Conservation (phyloP, 306 rosid genomes). For the Chamaecrista fasciculata region DNA sequence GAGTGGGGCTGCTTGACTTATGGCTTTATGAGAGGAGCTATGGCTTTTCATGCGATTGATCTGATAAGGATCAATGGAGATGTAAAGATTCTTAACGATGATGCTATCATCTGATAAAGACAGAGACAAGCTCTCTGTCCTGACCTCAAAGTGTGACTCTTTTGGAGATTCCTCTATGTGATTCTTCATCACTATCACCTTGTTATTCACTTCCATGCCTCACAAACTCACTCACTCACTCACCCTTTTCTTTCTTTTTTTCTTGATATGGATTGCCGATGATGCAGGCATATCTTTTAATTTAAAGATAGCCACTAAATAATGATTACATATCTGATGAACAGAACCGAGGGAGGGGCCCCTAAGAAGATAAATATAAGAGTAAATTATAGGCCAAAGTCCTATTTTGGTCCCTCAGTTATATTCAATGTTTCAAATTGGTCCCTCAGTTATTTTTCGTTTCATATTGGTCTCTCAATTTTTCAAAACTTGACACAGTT, state of each 20-base stretch:
- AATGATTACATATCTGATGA: too few relatives aligned
- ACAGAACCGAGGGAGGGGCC: too few relatives aligned
- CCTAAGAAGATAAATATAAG: too few relatives aligned
- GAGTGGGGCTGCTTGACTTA: conserved; percentile 32
- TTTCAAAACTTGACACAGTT: too few relatives aligned
- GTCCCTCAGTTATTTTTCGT: too few relatives aligned
- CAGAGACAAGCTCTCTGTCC: conserved; percentile 29
- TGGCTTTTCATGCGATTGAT: conserved; percentile 57
- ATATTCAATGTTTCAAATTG: too few relatives aligned
- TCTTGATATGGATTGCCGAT: too few relatives aligned
- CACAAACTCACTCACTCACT: neutral
- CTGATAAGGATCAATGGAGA: conserved; percentile 67
- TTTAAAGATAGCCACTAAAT: too few relatives aligned
- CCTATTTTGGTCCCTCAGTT: too few relatives aligned
- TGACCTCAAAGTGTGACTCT: conserved; percentile 56
- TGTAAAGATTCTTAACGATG: conserved; percentile 53
- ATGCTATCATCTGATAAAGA: conserved; percentile 42
- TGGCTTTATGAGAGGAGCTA: conserved; percentile 44
- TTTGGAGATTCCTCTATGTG: conserved; percentile 47
- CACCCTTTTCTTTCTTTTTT: neutral
- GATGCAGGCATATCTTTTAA: too few relatives aligned
- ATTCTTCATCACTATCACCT: conserved; percentile 35
- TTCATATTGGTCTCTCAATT: too few relatives aligned
- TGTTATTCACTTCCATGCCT: conserved; percentile 60
- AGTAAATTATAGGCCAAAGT: too few relatives aligned